Evolutionary conservation across 352 stramenopile genomes (phyloP), one percentile per base, ranked within the genome.

Genomic region (Globisporangium viniferum): DNA sequence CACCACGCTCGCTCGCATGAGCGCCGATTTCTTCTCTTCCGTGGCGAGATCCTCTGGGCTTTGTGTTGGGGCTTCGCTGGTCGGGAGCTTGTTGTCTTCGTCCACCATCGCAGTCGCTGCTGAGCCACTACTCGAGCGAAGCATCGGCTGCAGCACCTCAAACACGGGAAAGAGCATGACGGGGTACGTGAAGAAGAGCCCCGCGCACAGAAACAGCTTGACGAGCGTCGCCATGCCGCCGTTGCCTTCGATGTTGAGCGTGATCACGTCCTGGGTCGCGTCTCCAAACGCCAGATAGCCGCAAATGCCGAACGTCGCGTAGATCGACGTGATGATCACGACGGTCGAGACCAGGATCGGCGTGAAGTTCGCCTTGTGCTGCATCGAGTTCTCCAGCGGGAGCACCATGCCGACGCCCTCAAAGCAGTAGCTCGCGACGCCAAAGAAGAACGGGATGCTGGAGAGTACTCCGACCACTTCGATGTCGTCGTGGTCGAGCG

Each of bases 121-220:
- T 76, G 51, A 80, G 12, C 35, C 73, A 24, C 64, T 73, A n/a
- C 64, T 61, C 41, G 64, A 71, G 5, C 35, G 31, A 6, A 89
- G 14, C 27, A 82, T 53, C 24, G 78, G 73, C 31, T 86, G 64
- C 1, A 92, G 64, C n/a, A 93, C 75, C n/a, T 88, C 87, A 70
- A 94, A 95, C 6, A 97, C 89, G 0, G 91, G 93, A 73, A 97
- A 97, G 67, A 98, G 88, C 93, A 98, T 98, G 27, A 98, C 81
- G 4, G 93, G 93, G 66, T 97, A 98, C 53, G 93, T 97, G 59
- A 97, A 91, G 73, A 98, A 98, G 1, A 98, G 77, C 1, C 86
- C 93, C 10, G 91, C 72, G 56, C 86, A 97, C 18, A 98, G 70
- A 12, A 85, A 92, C 10, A 97, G 64, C 72, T 97, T 95, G 35